These are phyloP conservation scores for Phlebiopsis gigantea DNA, from an alignment of 768 basidiomycete genomes.

Conservation along the genomic window DNA sequence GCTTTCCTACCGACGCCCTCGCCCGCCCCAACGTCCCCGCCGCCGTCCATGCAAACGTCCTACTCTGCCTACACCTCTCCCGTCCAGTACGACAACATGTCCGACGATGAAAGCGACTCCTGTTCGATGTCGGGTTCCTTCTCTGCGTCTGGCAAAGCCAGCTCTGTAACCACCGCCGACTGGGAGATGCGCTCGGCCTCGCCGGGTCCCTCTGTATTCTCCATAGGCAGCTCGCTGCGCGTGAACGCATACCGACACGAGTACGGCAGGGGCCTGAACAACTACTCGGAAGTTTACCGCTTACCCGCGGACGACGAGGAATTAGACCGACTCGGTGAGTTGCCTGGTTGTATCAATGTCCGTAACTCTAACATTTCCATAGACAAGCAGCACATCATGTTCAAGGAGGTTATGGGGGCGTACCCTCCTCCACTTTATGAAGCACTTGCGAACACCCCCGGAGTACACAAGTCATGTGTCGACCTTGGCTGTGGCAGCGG, in stretches of 20 bases:
- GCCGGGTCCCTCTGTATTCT: constrained; percentile 64
- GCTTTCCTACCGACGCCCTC: neutral
- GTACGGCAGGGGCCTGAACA: constrained; percentile 67
- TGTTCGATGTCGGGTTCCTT: constrained; percentile 34
- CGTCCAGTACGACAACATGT: constrained; percentile 16
- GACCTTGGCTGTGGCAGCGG: constrained; percentile 82
- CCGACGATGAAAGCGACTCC: constrained; percentile 43
- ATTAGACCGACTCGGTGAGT: constrained; percentile 59
- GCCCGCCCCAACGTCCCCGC: neutral
- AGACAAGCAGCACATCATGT: constrained; percentile 69
- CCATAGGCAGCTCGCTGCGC: constrained; percentile 59
- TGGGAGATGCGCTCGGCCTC: constrained; percentile 59
- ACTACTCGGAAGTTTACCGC: constrained; percentile 73
- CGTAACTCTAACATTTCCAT: constrained; percentile 6
- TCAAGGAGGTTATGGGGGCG: constrained; percentile 60
- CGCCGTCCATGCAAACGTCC: neutral
- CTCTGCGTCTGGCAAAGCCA: constrained; percentile 33
- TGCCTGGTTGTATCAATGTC: neutral
- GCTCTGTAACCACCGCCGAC: constrained; percentile 49
- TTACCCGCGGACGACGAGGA: constrained; percentile 80
- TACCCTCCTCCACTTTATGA: constrained; percentile 55
- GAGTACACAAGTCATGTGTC: constrained; percentile 55
- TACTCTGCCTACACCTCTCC: neutral
- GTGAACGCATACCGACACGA: constrained; percentile 57
- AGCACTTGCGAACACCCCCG: constrained; percentile 52